Percentiles rank a stretch among this genome's conserved stretches.
These are phyloP conservation scores for Durio zibethinus DNA, from an alignment of 345 rosid species.

Conservation along the genomic window DNA sequence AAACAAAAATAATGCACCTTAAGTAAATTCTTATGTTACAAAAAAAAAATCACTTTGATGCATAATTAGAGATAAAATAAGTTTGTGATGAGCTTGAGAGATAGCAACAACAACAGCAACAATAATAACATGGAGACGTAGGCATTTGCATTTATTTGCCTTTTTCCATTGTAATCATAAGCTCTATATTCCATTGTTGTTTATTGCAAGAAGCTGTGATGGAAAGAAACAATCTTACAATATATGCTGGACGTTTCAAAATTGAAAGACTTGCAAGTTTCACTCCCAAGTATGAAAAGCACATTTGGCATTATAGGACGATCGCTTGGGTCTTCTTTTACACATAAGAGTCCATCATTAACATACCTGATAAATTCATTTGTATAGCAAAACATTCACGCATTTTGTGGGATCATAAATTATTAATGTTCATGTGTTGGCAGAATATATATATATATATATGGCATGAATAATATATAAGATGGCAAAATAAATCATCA, in stretches of 20 bases:
- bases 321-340: slow-evolving; percentile 7
- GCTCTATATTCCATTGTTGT: background rate
- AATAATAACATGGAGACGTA: too few species aligned
- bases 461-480: too few species aligned
- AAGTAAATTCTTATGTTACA: background rate
- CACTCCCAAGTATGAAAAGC: slow-evolving; percentile 9
- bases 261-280: background rate
- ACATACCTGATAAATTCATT: background rate
- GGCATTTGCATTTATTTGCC: slow-evolving; percentile 6
- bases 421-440: too few species aligned
- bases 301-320: slow-evolving; percentile 12
- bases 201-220: too few species aligned
- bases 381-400: too few species aligned
- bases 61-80: background rate
- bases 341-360: slow-evolving; percentile 14
- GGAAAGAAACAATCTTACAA: background rate
- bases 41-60: background rate
- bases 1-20: background rate
- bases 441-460: too few species aligned
- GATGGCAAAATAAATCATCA: too few species aligned
- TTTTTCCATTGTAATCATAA: background rate
- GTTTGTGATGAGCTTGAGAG: background rate
- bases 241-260: slow-evolving; percentile 8
- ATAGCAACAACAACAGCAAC: background rate
- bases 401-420: too few species aligned